Conservation (phyloP, 306 rosid species). For the Lotus japonicus region DNA sequence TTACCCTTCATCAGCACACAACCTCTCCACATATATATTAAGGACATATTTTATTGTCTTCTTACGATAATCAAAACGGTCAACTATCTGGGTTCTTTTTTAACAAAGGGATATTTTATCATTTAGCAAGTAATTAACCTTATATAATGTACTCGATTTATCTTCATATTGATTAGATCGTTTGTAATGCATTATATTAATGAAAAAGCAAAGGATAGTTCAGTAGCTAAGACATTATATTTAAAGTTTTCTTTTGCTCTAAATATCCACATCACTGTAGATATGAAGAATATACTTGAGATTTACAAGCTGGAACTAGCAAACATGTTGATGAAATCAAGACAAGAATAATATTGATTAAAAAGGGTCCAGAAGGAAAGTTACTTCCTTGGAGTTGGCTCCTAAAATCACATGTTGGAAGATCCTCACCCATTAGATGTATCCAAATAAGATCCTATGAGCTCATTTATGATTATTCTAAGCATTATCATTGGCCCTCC, state of each 20-base stretch:
- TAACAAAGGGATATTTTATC: background rate
- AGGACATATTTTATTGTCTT: background rate
- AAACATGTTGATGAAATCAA: slow-evolving; percentile 8
- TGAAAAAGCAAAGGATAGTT: background rate
- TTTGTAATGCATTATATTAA: too few species aligned
- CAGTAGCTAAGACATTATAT: background rate
- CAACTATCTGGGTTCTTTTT: background rate
- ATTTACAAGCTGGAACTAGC: slow-evolving; percentile 5
- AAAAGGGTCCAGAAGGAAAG: background rate
- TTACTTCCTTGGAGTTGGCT: slow-evolving; percentile 21
- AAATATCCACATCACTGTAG: background rate
- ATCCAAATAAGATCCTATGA: slow-evolving; percentile 34
- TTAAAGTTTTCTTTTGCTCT: background rate
- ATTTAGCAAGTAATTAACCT: background rate
- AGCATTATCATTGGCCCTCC: slow-evolving; percentile 35
- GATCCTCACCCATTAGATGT: slow-evolving; percentile 23
- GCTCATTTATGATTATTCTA: slow-evolving; percentile 34
- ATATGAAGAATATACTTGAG: slow-evolving; percentile 6
- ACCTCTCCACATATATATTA: background rate
- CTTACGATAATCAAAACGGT: background rate
- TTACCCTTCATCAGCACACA: too few species aligned
- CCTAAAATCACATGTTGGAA: slow-evolving; percentile 32
- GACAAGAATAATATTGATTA: background rate
- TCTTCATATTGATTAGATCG: background rate
- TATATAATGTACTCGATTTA: background rate